Evolutionary conservation across 805 yeast species (phyloP).

Genomic region (Yamadazyma olivae): DNA sequence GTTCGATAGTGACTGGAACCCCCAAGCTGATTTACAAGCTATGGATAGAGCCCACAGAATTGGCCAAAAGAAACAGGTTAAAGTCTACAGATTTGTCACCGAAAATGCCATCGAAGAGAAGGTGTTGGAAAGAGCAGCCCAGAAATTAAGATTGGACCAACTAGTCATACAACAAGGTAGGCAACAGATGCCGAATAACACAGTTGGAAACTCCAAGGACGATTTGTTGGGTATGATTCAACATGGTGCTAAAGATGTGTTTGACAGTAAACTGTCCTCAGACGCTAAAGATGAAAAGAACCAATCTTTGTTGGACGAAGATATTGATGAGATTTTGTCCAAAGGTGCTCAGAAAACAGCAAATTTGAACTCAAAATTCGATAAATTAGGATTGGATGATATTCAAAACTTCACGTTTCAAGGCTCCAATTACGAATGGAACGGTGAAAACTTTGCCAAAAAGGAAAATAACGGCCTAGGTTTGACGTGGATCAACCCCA

Average conservation of each 20-base stretch:
- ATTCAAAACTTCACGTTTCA: slow-evolving; percentile 88
- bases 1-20: slow-evolving; percentile 96
- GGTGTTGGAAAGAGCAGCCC: slow-evolving; percentile 94
- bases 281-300: slow-evolving; percentile 13
- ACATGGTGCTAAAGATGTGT: slow-evolving; percentile 89
- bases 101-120: slow-evolving; percentile 96
- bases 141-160: slow-evolving; percentile 87
- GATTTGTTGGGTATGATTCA: slow-evolving; percentile 94
- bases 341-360: slow-evolving; percentile 83
- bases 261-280: slow-evolving; percentile 44
- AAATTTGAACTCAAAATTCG: slow-evolving; percentile 74
- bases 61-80: slow-evolving; percentile 95
- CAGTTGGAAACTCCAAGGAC: slow-evolving; percentile 65
- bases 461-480: slow-evolving; percentile 36
- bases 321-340: slow-evolving; percentile 78
- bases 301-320: slow-evolving; percentile 47
- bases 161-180: slow-evolving; percentile 94
- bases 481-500: slow-evolving; percentile 68
- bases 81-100: slow-evolving; percentile 88
- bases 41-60: slow-evolving; percentile 98
- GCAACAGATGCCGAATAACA: slow-evolving; percentile 41
- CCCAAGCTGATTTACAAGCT: slow-evolving; percentile 96
- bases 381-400: slow-evolving; percentile 87
- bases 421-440: slow-evolving; percentile 93
- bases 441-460: slow-evolving; percentile 81